phyloP scores from a whole-genome alignment of 2,329 filamentous ascomycete genomes.

The Thyridium curvatum region DNA sequence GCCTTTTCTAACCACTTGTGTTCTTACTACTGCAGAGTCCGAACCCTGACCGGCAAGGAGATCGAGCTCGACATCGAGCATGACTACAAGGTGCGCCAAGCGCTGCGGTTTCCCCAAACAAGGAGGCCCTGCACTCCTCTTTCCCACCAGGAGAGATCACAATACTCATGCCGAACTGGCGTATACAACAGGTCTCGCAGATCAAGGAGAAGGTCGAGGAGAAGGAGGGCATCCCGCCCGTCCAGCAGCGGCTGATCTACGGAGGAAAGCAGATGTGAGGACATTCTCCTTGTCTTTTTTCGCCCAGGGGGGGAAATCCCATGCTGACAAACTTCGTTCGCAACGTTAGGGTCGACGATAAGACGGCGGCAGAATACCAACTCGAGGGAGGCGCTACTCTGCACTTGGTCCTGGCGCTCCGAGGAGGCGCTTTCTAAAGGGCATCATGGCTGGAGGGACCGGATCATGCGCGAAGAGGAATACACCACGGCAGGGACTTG shows the following conservation, averaged over 20 bases:
- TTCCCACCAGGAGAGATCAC: background rate
- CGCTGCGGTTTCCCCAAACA: background rate
- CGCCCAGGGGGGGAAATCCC: background rate
- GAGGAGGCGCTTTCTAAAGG: conserved; percentile 53
- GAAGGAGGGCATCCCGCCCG: conserved; percentile 96
- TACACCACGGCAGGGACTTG: too few relatives aligned
- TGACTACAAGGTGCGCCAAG: conserved; percentile 72
- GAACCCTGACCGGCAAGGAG: conserved; percentile 96
- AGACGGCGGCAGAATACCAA: conserved; percentile 83
- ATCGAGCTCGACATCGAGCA: conserved; percentile 97
- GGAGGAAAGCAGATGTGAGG: conserved; percentile 95
- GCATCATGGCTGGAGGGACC: too few relatives aligned
- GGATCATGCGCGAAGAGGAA: background rate
- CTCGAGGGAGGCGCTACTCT: conserved; percentile 90
- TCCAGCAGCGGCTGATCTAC: conserved; percentile 93
- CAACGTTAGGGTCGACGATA: conserved; percentile 94
- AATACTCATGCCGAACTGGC: background rate
- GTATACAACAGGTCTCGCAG: conserved; percentile 68
- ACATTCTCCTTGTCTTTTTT: background rate
- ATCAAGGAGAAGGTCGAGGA: conserved; percentile 99
- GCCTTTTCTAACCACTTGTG: background rate
- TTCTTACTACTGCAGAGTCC: conserved; percentile 57
- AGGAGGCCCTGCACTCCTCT: background rate
- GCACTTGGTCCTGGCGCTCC: conserved; percentile 89
- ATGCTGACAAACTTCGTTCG: conserved; percentile 1